These are phyloP conservation scores for Scedosporium boydii DNA, from an alignment of 2,329 filamentous ascomycete species.

Conservation along the genomic window DNA sequence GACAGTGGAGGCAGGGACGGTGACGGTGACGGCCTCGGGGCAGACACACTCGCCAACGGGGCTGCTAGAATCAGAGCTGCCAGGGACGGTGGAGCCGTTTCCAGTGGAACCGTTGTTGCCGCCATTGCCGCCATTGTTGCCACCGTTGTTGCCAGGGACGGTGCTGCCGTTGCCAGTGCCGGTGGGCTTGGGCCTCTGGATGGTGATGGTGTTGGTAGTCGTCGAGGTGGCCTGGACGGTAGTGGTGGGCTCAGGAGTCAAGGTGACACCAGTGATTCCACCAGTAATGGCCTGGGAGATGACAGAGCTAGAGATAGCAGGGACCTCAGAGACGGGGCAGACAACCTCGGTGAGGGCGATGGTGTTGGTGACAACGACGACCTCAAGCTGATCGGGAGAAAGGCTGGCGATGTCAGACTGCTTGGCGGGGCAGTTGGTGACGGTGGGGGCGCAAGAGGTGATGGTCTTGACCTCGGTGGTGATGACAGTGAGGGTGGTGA, in stretches of 20 bases:
- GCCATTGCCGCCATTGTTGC: slow-evolving; percentile 9
- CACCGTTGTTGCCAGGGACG: slow-evolving; percentile 3
- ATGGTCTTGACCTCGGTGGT: slow-evolving; percentile 46
- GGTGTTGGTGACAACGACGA: slow-evolving; percentile 27
- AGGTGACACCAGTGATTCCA: slow-evolving; percentile 26
- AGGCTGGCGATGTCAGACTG: slow-evolving; percentile 22
- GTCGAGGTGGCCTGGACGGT: slow-evolving; percentile 24
- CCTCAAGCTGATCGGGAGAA: slow-evolving; percentile 23
- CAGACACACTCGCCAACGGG: slow-evolving; percentile 9
- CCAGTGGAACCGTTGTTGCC: neutral
- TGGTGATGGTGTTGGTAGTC: slow-evolving; percentile 24
- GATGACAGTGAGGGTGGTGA: slow-evolving; percentile 39
- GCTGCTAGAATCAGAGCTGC: slow-evolving; percentile 4
- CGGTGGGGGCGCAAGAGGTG: slow-evolving; percentile 46
- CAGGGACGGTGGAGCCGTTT: slow-evolving; percentile 4
- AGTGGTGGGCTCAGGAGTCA: slow-evolving; percentile 12
- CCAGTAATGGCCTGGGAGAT: slow-evolving; percentile 25
- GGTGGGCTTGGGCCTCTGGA: slow-evolving; percentile 13
- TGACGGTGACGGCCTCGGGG: slow-evolving; percentile 13
- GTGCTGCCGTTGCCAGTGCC: slow-evolving; percentile 12
- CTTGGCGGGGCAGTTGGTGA: slow-evolving; percentile 44
- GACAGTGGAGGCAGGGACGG: slow-evolving; percentile 17
- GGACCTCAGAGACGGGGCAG: slow-evolving; percentile 34
- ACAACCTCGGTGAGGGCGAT: slow-evolving; percentile 29
- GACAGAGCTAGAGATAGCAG: slow-evolving; percentile 29